Conservation (phyloP, 208 protist species). For the Leishmania arabica region DNA sequence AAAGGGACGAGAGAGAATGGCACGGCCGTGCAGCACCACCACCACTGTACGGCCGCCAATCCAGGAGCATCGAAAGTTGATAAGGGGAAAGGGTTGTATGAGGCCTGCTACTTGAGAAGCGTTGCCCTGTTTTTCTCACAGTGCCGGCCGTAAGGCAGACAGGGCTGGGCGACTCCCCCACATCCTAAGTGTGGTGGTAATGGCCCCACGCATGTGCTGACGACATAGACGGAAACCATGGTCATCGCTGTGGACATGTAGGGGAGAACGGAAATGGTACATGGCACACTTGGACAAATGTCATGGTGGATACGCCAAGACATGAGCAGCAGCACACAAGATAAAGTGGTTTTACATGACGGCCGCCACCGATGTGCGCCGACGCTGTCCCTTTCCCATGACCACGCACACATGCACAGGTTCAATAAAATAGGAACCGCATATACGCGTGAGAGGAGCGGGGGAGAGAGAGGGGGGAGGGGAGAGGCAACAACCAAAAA, state of each 20-base stretch:
- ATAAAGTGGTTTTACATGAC: background rate
- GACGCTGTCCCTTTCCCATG: no score
- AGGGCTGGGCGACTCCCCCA: background rate
- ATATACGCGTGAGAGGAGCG: background rate
- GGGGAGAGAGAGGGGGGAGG: no score
- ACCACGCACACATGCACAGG: background rate
- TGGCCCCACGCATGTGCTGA: background rate
- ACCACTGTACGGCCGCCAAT: background rate
- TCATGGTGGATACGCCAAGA: background rate
- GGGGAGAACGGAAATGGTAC: background rate
- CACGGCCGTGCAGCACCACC: background rate
- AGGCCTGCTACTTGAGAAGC: background rate
- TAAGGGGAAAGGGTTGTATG: background rate
- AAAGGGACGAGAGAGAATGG: slow-evolving; percentile 10
- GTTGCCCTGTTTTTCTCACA: background rate
- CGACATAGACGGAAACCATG: background rate
- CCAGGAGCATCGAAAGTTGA: background rate
- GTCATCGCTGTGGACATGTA: background rate
- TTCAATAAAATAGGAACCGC: background rate
- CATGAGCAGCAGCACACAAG: background rate
- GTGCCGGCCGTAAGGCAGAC: background rate
- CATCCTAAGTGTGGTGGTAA: background rate
- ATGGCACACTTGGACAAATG: background rate
- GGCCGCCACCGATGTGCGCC: background rate
- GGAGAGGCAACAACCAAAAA: no score